Evolutionary conservation across 805 yeast species (phyloP).

Genomic region (Brettanomyces custersianus): DNA sequence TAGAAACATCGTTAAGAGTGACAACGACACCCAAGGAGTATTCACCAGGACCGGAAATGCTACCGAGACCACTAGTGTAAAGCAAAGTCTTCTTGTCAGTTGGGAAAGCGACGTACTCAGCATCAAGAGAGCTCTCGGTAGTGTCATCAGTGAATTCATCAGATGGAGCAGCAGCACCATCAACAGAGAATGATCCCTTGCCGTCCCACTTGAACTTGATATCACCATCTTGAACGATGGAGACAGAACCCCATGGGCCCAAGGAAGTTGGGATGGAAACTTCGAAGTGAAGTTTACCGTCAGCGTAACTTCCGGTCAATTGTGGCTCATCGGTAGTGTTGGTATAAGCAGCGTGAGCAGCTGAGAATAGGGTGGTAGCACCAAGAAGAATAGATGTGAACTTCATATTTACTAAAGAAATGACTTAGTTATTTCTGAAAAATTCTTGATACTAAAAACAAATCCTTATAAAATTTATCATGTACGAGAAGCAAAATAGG

Average conservation of each 20-base stretch:
- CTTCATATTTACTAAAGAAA: too few species aligned
- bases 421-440: too few species aligned
- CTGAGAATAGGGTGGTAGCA: neutral
- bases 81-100: neutral
- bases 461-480: too few species aligned
- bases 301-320: neutral
- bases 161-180: conserved; percentile 1
- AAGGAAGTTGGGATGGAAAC: neutral
- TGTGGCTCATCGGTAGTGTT: too few species aligned
- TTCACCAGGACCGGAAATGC: conserved; percentile 33
- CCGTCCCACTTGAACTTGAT: conserved; percentile 1
- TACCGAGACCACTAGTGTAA: conserved; percentile 15
- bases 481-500: too few species aligned
- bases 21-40: conserved; percentile 16
- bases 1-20: neutral
- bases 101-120: conserved; percentile 1
- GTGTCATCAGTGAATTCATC: neutral
- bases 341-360: neutral
- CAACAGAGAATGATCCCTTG: neutral
- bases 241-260: conserved; percentile 2
- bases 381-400: neutral
- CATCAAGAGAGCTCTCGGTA: neutral
- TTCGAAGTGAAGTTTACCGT: neutral
- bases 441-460: too few species aligned
- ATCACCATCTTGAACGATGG: neutral